Evolutionary conservation across 352 stramenopile species (phyloP), one percentile per base, ranked within the genome.

Genomic region (Globisporangium iwayamae): DNA sequence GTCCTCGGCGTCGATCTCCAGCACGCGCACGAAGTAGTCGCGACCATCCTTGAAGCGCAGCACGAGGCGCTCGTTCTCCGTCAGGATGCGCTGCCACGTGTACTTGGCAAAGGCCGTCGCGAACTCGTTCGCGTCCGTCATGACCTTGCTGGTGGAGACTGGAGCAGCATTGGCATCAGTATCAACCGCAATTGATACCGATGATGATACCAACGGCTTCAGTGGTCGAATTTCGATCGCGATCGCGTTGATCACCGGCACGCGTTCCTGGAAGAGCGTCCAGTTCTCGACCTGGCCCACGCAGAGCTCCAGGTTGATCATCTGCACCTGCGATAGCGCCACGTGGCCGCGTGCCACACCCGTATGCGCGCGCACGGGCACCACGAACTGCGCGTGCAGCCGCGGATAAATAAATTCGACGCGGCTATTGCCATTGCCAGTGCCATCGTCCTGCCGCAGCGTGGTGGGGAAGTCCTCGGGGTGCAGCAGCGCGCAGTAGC

Each of bases 231-330:
- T 89, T 47, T 94, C 85, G 48, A 94, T 76, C 20, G 79, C 73
- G 9, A 93, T 65, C 4, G 75, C 69, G 32, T 80, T 79, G 25
- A 76, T 65, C 45, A 50, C 62, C 0, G 81, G 63, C 39, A 81
- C 70, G 20, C 69, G 71, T 11, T 90, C 81, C 32, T 73, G 74
- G 63, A 90, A 94, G n/a, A 84, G 80, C 68, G 82, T 80, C 83
- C 83, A 94, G 13, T 64, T 80, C 71, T 92, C 83, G 16, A 70
- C 70, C 60, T 93, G 80, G 43, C 78, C 78, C 36, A 86, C 76
- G 66, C 85, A 94, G 22, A 94, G 66, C 67, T 94, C 85, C 56
- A 94, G 59, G 60, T 94, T 94, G 69, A 91, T 90, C 59, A 89
- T 69, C 60, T 93, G 83, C 34, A 76, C 69, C 4, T 81, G 71